These are phyloP conservation scores for Candida buenavistaensis DNA, from an alignment of 1,139 yeast genomes.

Conservation along the genomic window DNA sequence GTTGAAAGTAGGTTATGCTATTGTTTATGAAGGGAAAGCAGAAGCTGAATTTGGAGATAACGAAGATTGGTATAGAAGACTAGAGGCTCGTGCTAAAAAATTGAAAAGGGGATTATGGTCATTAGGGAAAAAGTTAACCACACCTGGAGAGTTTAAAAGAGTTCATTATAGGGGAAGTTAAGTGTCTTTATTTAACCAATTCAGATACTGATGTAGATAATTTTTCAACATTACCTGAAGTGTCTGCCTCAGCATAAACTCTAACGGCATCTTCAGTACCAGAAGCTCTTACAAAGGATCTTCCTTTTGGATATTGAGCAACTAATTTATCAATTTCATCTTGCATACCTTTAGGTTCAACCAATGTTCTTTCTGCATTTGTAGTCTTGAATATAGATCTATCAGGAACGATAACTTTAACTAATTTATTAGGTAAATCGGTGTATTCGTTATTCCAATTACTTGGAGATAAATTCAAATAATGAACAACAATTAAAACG, in stretches of 20 bases:
- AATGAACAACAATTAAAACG: slow-evolving; percentile 64
- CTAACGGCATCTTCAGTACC: slow-evolving; percentile 98
- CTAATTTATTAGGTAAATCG: slow-evolving; percentile 83
- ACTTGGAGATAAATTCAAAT: slow-evolving; percentile 54
- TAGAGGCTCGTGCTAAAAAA: slow-evolving; percentile 62
- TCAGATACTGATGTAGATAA: slow-evolving; percentile 35
- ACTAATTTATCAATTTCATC: slow-evolving; percentile 67
- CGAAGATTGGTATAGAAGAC: slow-evolving; percentile 55
- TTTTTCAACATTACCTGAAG: slow-evolving; percentile 31
- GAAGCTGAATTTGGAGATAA: slow-evolving; percentile 87
- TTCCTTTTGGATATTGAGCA: slow-evolving; percentile 55
- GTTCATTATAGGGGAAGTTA: slow-evolving; percentile 19
- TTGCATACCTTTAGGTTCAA: slow-evolving; percentile 79
- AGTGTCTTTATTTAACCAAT: slow-evolving; percentile 22
- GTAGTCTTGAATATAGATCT: slow-evolving; percentile 79
- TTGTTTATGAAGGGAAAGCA: slow-evolving; percentile 78
- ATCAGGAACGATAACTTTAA: slow-evolving; percentile 82
- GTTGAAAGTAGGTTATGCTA: slow-evolving; percentile 79
- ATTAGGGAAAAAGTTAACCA: slow-evolving; percentile 48
- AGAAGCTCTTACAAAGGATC: slow-evolving; percentile 94
- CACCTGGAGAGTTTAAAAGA: slow-evolving; percentile 83
- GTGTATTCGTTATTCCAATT: slow-evolving; percentile 78
- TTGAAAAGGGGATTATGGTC: slow-evolving; percentile 73
- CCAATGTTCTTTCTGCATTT: slow-evolving; percentile 83
- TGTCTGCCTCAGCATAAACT: slow-evolving; percentile 87